These are phyloP conservation scores for Multifurca ochricompacta DNA, from an alignment of 768 basidiomycete genomes.

Conservation along the genomic window DNA sequence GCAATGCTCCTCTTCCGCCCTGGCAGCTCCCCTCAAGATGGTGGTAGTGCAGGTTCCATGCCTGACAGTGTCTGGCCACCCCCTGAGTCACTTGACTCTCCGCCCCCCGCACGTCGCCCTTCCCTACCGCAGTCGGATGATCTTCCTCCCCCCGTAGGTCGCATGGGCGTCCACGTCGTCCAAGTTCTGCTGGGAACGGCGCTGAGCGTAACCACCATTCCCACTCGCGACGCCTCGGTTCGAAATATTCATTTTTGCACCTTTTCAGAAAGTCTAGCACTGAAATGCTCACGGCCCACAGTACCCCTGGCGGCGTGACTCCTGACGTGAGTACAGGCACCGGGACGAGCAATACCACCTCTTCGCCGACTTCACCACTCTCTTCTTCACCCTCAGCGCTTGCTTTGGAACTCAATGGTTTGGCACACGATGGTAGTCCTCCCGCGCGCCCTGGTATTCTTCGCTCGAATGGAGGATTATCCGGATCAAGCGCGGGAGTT, in stretches of 20 bases:
- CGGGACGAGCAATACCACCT: neutral
- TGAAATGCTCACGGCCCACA: constrained; percentile 23
- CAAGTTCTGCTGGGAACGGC: constrained; percentile 55
- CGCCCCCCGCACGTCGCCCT: constrained; percentile 3
- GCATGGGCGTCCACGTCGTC: constrained; percentile 39
- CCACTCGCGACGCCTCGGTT: constrained; percentile 41
- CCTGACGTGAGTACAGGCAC: constrained; percentile 3
- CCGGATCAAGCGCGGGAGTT: constrained; percentile 1
- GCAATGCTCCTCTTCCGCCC: constrained; percentile 27
- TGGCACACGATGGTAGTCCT: constrained; percentile 18
- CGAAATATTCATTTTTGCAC: constrained; percentile 68
- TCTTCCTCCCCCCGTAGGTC: constrained; percentile 22
- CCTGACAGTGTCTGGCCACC: constrained; percentile 8
- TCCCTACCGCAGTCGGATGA: constrained; percentile 14
- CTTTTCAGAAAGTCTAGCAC: constrained; percentile 58
- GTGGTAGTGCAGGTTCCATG: neutral
- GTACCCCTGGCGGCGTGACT: constrained; percentile 7
- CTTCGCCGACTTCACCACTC: neutral
- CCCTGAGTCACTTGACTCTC: constrained; percentile 3
- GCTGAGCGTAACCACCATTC: constrained; percentile 45
- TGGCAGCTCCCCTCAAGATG: constrained; percentile 9
- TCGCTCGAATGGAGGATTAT: constrained; percentile 34
- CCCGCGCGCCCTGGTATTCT: constrained; percentile 32
- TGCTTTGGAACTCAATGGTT: neutral
- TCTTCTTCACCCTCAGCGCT: neutral